Evolutionary conservation across 345 rosid genomes (phyloP), one percentile per base, ranked within the genome.

Genomic region (Eucalyptus regnans): DNA sequence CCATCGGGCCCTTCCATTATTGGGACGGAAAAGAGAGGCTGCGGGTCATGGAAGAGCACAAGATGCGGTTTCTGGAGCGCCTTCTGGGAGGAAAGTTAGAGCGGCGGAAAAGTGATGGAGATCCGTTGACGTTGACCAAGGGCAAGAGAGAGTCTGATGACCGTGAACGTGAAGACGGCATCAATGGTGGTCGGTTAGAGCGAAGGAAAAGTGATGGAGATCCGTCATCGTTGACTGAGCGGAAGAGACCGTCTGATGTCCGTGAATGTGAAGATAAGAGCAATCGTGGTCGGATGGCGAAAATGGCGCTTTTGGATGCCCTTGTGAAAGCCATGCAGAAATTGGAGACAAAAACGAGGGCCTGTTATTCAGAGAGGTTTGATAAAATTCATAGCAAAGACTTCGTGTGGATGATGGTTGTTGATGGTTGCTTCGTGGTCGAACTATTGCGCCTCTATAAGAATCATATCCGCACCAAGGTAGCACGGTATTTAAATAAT

Each of bases 31-130:
- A 68, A 4, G 66, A 29, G 25, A 68, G 48, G 80, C 41, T 54
- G 20, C 62, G 50, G 66, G 87, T 31, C 11, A 87, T 89, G 90
- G 90, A 87, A 54, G 87, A 87, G 86, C 90, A 89, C 87, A 89
- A 89, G 87, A 80, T 80, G 90, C 86, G 89, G 31, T 87, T n/a
- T 50, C 84, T 89, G 56, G 56, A 58, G 46, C 84, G 89, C 20
- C 54, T 87, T n/a, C 48, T 81, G 50, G 89, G 89, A 60, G 81
- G 89, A 3, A 81, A 87, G 50, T 87, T 89, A 16, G 87, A 87
- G 44, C 23, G 20, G 87, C 25, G 4, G 14, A 86, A 12, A 43
- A 54, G 76, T 6, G 44, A 13, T n/a, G 79, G 60, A 87, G 90
- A 83, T 9, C 43, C 9, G 16, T 54, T 4, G 76, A 16, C 52